Base-by-base conservation (phyloP, 305 asterid species). In the Fraxinus velutina region DNA sequence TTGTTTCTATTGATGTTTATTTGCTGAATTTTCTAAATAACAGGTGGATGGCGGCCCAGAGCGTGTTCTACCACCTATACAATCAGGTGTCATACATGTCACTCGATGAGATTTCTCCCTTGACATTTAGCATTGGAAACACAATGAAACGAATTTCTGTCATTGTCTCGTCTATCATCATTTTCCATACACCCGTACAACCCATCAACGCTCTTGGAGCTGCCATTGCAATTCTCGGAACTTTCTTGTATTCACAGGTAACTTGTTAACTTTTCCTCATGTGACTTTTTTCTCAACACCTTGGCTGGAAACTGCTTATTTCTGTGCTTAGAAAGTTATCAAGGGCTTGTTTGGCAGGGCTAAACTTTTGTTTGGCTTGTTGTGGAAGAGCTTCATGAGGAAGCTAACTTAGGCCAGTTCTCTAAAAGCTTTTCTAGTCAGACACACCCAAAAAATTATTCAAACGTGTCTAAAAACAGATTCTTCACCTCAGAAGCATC, bases 31-130 rank as follows among this genome's bases (percentile, higher is more conserved):
- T 71, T 83, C 83, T 66, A 24, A 50, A 12, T 76, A 27, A 79
- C 57, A 95, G 99, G 99, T 95, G 99, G 99, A 92, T 95, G 92
- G 94, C 90, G 0, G 97, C 97, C 73, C 99, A 95, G 82, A 95
- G 98, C 81, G 83, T 95, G 44, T 95, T 95, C 87, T 95, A 95
- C 84, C 99, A 95, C 82, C 92, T 95, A 74, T 95, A 95, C 92
- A 95, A 95, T 81, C 99, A 95, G 80, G 98, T 93, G 81, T 95
- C 99, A 0, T 95, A 95, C 87, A 95, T 95, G 99, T 95, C 99
- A 12, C 84, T 95, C 74, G 97, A 95, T 57, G 98, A 95, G 90
- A 95, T 95, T 76, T 95, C 99, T 83, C 99, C 99, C 2, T 87
- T 95, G 88, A 95, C 99, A 0, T 95, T 95, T 86, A 95, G 99